Percentiles rank a stretch among this genome's conserved stretches.
Conservation (phyloP, 257 asterid species). For the Schizonepeta tenuifolia region DNA sequence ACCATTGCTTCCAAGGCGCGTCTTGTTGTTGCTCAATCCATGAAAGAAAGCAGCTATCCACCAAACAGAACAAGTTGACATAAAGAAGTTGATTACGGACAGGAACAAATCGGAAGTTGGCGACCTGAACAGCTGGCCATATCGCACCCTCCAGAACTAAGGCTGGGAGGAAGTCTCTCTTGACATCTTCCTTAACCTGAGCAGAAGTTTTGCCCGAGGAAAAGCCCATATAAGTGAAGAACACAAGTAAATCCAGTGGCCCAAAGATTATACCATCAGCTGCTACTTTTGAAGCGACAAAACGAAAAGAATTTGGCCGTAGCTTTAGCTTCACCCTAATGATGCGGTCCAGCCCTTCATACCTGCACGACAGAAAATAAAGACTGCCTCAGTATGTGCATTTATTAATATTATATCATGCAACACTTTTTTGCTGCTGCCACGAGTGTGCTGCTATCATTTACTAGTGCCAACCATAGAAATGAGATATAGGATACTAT, state of each 20-base stretch:
- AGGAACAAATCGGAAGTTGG: constrained; percentile 77
- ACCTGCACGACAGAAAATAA: constrained; percentile 48
- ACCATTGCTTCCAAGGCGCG: constrained; percentile 85
- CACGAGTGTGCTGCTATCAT: background rate
- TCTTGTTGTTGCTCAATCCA: constrained; percentile 88
- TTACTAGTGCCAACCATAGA: too few relatives aligned
- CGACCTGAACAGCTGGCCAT: constrained; percentile 86
- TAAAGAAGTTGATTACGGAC: constrained; percentile 81
- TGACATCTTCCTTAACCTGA: constrained; percentile 79
- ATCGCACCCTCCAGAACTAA: constrained; percentile 74
- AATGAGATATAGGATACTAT: background rate
- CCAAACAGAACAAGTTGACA: constrained; percentile 84
- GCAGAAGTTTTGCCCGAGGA: constrained; percentile 69
- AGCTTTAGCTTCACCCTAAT: constrained; percentile 61
- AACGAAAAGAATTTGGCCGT: constrained; percentile 67
- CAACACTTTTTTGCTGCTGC: background rate
- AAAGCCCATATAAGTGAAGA: constrained; percentile 84
- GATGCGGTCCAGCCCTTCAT: constrained; percentile 71
- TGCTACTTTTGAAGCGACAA: constrained; percentile 81
- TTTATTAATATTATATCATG: background rate
- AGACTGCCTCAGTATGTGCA: constrained; percentile 6
- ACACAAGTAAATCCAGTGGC: constrained; percentile 73
- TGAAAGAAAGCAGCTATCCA: constrained; percentile 89
- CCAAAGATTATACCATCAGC: constrained; percentile 79
- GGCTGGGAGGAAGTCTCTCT: constrained; percentile 82